Conservation (phyloP, 345 rosid genomes). For the Gossypioides kirkii region DNA sequence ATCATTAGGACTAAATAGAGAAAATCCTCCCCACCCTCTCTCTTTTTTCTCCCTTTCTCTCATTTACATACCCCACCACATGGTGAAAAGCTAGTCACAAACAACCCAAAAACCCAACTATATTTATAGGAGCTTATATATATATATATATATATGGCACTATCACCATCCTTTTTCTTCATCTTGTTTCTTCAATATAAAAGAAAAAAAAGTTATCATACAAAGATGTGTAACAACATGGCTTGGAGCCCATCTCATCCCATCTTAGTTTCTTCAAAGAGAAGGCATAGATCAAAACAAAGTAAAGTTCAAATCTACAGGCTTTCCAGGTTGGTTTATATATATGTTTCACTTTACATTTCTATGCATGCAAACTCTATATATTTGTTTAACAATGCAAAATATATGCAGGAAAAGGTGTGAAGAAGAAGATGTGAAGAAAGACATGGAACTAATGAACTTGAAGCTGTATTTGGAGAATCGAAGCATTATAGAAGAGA, state of each 20-base stretch:
- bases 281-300: constrained; percentile 34
- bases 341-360: background rate
- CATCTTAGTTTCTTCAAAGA: constrained; percentile 18
- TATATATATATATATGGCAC: background rate
- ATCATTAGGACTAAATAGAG: constrained; percentile 36
- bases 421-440: constrained; percentile 27
- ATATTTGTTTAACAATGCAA: background rate
- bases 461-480: constrained; percentile 60
- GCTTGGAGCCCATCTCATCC: constrained; percentile 29
- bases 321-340: constrained; percentile 32
- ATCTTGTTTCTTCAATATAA: background rate
- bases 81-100: background rate
- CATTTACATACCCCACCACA: constrained; percentile 14
- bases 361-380: background rate
- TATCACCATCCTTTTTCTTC: background rate
- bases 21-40: constrained; percentile 3
- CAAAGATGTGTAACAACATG: constrained; percentile 34
- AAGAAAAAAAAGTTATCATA: background rate
- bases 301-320: constrained; percentile 41
- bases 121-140: constrained; percentile 24
- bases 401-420: constrained; percentile 21
- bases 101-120: constrained; percentile 10
- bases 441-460: constrained; percentile 49
- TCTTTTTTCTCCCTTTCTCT: constrained; percentile 2
- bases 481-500: constrained; percentile 50